Percentiles rank a stretch among this genome's conserved stretches.
phyloP scores from a whole-genome alignment of 495 filamentous ascomycete genomes.

The Penicillium alfredii region DNA sequence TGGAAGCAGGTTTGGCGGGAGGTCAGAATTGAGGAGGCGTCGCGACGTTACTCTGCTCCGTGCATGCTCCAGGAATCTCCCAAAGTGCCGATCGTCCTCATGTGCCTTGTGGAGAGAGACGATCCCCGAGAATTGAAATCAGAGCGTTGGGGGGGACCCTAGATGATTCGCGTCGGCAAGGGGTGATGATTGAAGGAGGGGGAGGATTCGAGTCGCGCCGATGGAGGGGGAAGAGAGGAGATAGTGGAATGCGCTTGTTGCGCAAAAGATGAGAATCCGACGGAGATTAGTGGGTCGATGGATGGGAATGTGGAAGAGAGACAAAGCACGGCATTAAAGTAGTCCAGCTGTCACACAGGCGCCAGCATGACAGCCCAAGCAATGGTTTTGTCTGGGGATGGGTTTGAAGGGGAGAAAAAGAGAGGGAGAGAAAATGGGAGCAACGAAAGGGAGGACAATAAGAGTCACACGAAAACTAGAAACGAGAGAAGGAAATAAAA shows the following conservation, averaged over 20 bases:
- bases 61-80: conserved; percentile 47
- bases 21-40: conserved; percentile 29
- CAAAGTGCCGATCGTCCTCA: conserved; percentile 41
- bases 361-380: conserved; percentile 37
- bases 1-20: conserved; percentile 22
- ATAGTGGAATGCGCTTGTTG: conserved; percentile 38
- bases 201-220: conserved; percentile 8
- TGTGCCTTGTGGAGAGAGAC: conserved; percentile 32
- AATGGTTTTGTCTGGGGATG: conserved; percentile 5
- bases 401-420: conserved; percentile 16
- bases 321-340: conserved; percentile 40
- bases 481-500: conserved; percentile 7
- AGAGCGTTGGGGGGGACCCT: conserved; percentile 26
- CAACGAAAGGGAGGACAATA: conserved; percentile 5
- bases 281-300: conserved; percentile 35
- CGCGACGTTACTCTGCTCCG: conserved; percentile 42
- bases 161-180: conserved; percentile 37
- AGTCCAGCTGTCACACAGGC: conserved; percentile 42
- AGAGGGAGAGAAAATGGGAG: conserved; percentile 7
- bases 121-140: conserved; percentile 25
- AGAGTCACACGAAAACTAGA: conserved; percentile 1
- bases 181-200: conserved; percentile 19
- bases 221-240: conserved; percentile 7
- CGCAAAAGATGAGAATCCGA: conserved; percentile 27
- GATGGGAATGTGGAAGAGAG: conserved; percentile 38